Evolutionary conservation across 75 land plant species (phyloP), one percentile per base, ranked within the genome.

Genomic region (Cupressus sempervirens): DNA sequence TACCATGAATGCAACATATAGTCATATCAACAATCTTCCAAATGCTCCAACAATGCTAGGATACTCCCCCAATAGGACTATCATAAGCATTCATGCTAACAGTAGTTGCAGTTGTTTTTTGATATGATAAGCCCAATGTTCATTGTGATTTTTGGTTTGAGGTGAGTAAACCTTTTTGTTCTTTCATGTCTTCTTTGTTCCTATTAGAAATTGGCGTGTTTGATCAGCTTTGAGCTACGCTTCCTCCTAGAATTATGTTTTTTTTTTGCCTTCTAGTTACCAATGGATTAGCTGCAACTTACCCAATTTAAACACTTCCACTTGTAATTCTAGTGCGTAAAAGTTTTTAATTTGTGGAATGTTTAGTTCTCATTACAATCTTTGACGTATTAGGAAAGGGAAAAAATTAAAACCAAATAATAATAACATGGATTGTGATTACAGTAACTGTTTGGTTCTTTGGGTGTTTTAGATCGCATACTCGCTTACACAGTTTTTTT

Each of bases 61-160:
- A n/a, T n/a, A n/a, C n/a, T n/a, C n/a, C n/a, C n/a, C n/a, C n/a
- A n/a, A n/a, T n/a, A n/a, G n/a, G n/a, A n/a, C n/a, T n/a, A n/a
- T n/a, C n/a, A n/a, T n/a, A n/a, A n/a, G n/a, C n/a, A n/a, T n/a
- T n/a, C n/a, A n/a, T n/a, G n/a, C n/a, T n/a, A n/a, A n/a, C n/a
- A n/a, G n/a, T n/a, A n/a, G n/a, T n/a, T n/a, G n/a, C n/a, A n/a
- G n/a, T n/a, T n/a, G n/a, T n/a, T n/a, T n/a, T n/a, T n/a, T n/a
- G n/a, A n/a, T n/a, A n/a, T n/a, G n/a, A n/a, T n/a, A n/a, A n/a
- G n/a, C n/a, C n/a, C n/a, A n/a, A n/a, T n/a, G n/a, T n/a, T n/a
- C n/a, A n/a, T n/a, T 38, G 89, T 88, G 80, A 87, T 93, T 74
- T 90, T 93, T 82, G 95, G 91, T 48, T 88, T 20, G 88, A 92